Evolutionary conservation across 2,329 filamentous ascomycete genomes (phyloP).

Genomic region (Aspergillus sp.): DNA sequence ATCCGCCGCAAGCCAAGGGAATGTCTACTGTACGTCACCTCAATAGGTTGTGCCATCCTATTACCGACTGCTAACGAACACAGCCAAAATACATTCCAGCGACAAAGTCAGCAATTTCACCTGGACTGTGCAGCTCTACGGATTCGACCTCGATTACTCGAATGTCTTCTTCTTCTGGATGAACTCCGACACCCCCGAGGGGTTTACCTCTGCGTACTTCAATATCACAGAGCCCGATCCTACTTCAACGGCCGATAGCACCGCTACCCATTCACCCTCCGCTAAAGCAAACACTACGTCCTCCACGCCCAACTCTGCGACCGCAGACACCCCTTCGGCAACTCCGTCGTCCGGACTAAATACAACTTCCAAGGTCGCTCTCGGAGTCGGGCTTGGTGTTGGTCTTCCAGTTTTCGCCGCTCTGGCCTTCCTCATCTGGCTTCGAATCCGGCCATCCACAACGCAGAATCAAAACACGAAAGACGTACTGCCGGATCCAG

Average conservation of each 20-base stretch:
- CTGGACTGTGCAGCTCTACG: constrained; percentile 20
- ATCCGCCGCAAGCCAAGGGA: constrained; percentile 9
- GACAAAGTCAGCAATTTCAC: constrained; percentile 17
- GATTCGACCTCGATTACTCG: constrained; percentile 14
- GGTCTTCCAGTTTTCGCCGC: background rate
- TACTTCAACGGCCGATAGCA: background rate
- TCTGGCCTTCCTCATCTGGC: background rate
- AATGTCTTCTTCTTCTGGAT: constrained; percentile 21
- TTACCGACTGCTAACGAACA: background rate
- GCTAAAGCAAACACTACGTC: background rate
- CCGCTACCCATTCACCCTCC: background rate
- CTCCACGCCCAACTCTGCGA: background rate
- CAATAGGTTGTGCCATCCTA: background rate
- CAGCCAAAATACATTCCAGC: constrained; percentile 14
- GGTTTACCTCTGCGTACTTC: constrained; percentile 16
- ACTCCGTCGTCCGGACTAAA: background rate
- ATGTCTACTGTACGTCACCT: constrained; percentile 15
- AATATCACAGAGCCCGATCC: constrained; percentile 14
- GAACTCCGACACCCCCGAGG: constrained; percentile 11
- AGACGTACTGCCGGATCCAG: no score
- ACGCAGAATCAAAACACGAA: no score
- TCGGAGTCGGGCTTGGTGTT: background rate
- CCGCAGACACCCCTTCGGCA: background rate
- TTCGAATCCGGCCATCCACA: no score
- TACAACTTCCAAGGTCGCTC: background rate